A percentile compares a stretch with the other conserved stretches of the same genome.
Evolutionary conservation across 2,329 filamentous ascomycete species (phyloP).

Genomic region (Calonectria pseudoreteaudii): DNA sequence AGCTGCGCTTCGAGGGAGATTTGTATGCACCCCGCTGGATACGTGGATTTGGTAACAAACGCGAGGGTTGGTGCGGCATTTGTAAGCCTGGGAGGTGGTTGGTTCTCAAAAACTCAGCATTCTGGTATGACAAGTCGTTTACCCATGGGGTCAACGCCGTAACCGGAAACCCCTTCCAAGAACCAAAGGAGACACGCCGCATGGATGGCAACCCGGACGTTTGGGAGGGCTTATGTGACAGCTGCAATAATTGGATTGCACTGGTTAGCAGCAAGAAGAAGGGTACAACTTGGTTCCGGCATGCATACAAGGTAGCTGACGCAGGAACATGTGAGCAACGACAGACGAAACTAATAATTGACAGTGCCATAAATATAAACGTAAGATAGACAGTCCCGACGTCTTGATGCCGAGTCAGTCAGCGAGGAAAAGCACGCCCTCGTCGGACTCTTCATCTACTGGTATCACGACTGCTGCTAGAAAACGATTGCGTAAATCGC

Average conservation of each 20-base stretch:
- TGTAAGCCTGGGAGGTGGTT: conserved; percentile 90
- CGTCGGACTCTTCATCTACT: too few relatives aligned
- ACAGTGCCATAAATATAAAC: conserved; percentile 73
- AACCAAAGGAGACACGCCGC: conserved; percentile 78
- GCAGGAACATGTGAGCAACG: neutral
- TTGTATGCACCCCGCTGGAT: conserved; percentile 88
- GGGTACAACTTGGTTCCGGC: conserved; percentile 91
- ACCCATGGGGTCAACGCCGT: conserved; percentile 87
- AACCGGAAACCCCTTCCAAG: conserved; percentile 82
- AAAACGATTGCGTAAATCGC: neutral
- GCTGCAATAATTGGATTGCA: conserved; percentile 84
- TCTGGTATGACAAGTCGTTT: conserved; percentile 94
- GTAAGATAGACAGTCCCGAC: neutral
- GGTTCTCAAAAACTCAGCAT: conserved; percentile 91
- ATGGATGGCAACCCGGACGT: conserved; percentile 86
- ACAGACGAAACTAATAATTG: conserved; percentile 33
- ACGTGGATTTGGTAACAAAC: conserved; percentile 86
- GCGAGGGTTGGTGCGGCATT: conserved; percentile 90
- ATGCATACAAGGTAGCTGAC: conserved; percentile 82
- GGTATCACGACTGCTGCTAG: too few relatives aligned
- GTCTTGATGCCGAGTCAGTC: neutral
- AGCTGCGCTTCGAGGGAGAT: conserved; percentile 82
- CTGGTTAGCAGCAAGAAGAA: conserved; percentile 90
- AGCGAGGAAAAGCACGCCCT: too few relatives aligned
- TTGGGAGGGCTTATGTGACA: conserved; percentile 83